A percentile compares a stretch with the other conserved stretches of the same genome.
These are phyloP conservation scores for Neonectria neomacrospora DNA, from an alignment of 2,329 filamentous ascomycete species.

Conservation along the genomic window DNA sequence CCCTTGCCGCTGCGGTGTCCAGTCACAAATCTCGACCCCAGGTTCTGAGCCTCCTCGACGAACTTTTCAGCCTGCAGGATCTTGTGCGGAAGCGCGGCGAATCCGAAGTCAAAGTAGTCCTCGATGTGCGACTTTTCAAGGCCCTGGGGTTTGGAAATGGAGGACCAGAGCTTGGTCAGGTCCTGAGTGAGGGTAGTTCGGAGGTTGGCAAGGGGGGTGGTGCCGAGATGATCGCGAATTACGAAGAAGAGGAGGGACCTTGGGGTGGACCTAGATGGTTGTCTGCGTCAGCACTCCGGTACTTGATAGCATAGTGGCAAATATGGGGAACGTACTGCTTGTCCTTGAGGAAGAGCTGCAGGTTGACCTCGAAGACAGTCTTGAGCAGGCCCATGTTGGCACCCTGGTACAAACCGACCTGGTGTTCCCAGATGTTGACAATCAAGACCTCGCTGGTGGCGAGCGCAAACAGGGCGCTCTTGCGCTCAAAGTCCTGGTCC, in stretches of 20 bases:
- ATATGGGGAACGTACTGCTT: conserved; percentile 72
- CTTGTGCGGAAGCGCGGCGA: conserved; percentile 95
- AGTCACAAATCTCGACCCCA: conserved; percentile 84
- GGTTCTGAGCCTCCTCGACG: conserved; percentile 78
- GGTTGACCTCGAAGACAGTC: conserved; percentile 98
- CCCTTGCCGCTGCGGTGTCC: conserved; percentile 79
- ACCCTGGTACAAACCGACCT: conserved; percentile 96
- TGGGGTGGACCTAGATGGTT: conserved; percentile 74
- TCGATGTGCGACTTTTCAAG: conserved; percentile 90
- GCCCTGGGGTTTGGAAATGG: conserved; percentile 89
- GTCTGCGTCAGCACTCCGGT: conserved; percentile 34
- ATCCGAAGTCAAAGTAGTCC: conserved; percentile 99
- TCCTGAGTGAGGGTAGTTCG: conserved; percentile 92
- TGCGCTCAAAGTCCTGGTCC: conserved; percentile 98
- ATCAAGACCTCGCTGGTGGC: conserved; percentile 98
- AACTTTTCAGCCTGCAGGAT: conserved; percentile 95
- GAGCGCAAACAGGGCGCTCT: conserved; percentile 95
- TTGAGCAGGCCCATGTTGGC: conserved; percentile 99
- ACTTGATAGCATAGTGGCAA: conserved; percentile 1
- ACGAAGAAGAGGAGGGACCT: conserved; percentile 97
- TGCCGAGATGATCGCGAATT: conserved; percentile 95
- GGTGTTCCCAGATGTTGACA: conserved; percentile 99
- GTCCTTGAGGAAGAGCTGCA: conserved; percentile 96
- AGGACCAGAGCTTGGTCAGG: conserved; percentile 89
- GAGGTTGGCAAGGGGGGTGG: conserved; percentile 88